phyloP scores from a whole-genome alignment of 2,329 filamentous ascomycete genomes.

The Byssothecium circinans region DNA sequence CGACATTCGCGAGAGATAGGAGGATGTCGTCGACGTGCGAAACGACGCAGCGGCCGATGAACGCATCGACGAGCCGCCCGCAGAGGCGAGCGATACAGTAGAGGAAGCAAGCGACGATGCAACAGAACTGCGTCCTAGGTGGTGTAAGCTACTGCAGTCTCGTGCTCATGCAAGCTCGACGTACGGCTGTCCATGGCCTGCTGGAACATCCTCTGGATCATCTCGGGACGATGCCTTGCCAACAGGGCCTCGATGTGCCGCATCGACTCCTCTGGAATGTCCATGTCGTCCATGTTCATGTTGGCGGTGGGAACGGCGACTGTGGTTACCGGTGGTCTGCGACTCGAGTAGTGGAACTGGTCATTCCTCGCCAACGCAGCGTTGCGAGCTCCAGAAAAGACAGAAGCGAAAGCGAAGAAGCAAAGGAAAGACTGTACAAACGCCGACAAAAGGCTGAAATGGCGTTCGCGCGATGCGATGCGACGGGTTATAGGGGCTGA shows the following conservation, averaged over 20 bases:
- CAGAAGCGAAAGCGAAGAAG: slow-evolving; percentile 7
- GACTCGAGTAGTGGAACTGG: slow-evolving; percentile 8
- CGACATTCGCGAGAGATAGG: slow-evolving; percentile 38
- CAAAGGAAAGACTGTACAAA: slow-evolving; percentile 11
- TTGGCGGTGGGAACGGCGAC: slow-evolving; percentile 7
- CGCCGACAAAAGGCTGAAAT: slow-evolving; percentile 23
- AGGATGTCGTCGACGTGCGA: slow-evolving; percentile 30
- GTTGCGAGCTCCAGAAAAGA: slow-evolving; percentile 1
- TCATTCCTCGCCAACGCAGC: slow-evolving; percentile 16
- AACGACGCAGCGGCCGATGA: slow-evolving; percentile 31
- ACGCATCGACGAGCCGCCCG: slow-evolving; percentile 32
- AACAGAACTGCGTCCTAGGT: slow-evolving; percentile 37
- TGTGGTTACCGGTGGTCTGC: slow-evolving; percentile 8
- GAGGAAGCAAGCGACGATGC: slow-evolving; percentile 22
- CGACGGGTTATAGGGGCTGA: slow-evolving; percentile 26
- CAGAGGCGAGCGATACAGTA: slow-evolving; percentile 10
- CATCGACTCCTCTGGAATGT: slow-evolving; percentile 43
- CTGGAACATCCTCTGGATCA: slow-evolving; percentile 42
- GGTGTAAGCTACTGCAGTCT: slow-evolving; percentile 19
- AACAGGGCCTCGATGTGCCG: slow-evolving; percentile 42
- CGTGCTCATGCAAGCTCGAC: slow-evolving; percentile 11
- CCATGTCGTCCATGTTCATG: slow-evolving; percentile 38
- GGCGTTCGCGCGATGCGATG: slow-evolving; percentile 21
- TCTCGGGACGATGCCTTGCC: slow-evolving; percentile 38
- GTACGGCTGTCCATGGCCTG: slow-evolving; percentile 40